These are phyloP conservation scores for Sphaceloma murrayae DNA, from an alignment of 2,329 filamentous ascomycete species.

Conservation along the genomic window DNA sequence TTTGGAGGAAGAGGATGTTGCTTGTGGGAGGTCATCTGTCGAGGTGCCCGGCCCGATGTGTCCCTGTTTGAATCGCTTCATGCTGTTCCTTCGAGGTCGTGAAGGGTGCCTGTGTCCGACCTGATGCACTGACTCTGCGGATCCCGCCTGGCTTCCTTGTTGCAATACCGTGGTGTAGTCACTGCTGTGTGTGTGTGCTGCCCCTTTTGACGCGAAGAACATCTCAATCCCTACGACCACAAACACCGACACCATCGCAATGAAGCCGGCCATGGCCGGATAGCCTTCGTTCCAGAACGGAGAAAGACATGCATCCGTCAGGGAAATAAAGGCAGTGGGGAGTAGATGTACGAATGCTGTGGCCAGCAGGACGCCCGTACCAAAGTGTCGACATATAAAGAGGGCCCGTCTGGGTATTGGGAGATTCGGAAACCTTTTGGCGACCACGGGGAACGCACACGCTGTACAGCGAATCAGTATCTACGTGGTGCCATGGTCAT, in stretches of 20 bases:
- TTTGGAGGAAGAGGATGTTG: neutral
- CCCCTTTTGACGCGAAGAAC: slow-evolving; percentile 66
- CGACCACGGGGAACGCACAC: slow-evolving; percentile 53
- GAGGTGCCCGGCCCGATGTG: neutral
- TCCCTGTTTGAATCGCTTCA: slow-evolving; percentile 13
- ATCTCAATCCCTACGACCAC: slow-evolving; percentile 80
- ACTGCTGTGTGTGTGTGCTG: slow-evolving; percentile 47
- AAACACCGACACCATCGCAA: slow-evolving; percentile 74
- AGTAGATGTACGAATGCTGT: slow-evolving; percentile 52
- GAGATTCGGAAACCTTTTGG: slow-evolving; percentile 49
- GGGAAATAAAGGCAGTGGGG: slow-evolving; percentile 51
- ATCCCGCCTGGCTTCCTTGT: slow-evolving; percentile 24
- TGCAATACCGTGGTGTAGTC: slow-evolving; percentile 42
- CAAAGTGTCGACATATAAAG: slow-evolving; percentile 51
- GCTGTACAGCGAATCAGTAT: slow-evolving; percentile 29
- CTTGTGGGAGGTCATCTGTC: neutral
- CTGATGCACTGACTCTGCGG: neutral
- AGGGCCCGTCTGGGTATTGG: slow-evolving; percentile 50
- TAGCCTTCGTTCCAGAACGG: slow-evolving; percentile 72
- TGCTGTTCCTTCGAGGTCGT: slow-evolving; percentile 10
- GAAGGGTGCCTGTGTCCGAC: neutral
- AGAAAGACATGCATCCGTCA: slow-evolving; percentile 59
- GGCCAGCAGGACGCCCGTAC: slow-evolving; percentile 48
- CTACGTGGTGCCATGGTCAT: neutral
- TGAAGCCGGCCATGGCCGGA: slow-evolving; percentile 65